Base-by-base conservation (phyloP, 2,329 filamentous ascomycete species). In the Fusarium transvaalense region DNA sequence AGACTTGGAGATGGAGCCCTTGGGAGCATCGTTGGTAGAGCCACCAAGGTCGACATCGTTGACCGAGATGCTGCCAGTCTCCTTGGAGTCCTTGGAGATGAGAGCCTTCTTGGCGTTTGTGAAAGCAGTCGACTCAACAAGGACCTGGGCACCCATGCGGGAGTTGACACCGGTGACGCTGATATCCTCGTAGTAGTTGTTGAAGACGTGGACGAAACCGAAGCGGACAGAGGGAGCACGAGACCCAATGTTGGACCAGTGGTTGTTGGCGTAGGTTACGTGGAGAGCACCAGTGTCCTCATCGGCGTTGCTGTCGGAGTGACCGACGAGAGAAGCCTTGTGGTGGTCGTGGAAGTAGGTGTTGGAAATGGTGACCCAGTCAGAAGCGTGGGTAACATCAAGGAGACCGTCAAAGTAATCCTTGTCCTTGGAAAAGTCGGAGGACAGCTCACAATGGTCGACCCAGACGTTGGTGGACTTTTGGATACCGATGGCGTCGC, bases 351-450 rank as follows among this genome's bases (percentile, higher is more conserved):
- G 73, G 64, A 75, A 15, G 70, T 58, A 69, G 31, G 65, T 75
- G 71, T 74, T 75, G 62, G 72, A 79, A 62, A 86, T 75, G 57
- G 85, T 90, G 59, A 90, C 77, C 73, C 80, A 91, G 79, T 91
- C 88, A 12, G 84, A 81, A 46, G 82, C 90, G 78, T 91, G 89
- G 50, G 85, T 90, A 51, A 85, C 79, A 71, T 92, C 90, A 46
- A 89, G 78, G 3, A 92, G 84, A 32, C 90, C 89, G 58, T 92
- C 90, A 74, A 90, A 91, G 80, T 86, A 90, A 80, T 92, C 88
- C 80, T 92, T 92, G 81, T 84, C 87, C 75, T 86, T 81, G 71
- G 84, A 80, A 34, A 76, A 74, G 78, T 91, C 85, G 25, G 86
- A 88, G 6, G 85, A 88, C 23, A 92, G 82, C 67, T 92, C 89